Base-by-base conservation (phyloP, 140 eudicot genomes). In the Oenanthe javanica region DNA sequence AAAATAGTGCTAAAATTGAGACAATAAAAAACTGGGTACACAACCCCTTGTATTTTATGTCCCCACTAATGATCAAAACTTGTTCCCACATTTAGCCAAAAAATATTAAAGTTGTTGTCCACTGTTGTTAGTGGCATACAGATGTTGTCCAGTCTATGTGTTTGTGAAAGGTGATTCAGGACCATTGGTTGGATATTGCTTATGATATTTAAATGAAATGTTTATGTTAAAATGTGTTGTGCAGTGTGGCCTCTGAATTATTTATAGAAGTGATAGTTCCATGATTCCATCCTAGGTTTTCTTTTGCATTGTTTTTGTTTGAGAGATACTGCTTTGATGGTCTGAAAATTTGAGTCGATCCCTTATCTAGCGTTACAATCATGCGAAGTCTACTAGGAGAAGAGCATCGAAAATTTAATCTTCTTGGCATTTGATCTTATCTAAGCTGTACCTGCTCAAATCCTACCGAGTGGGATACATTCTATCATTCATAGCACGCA, bases 101-200 rank as follows among this genome's bases (percentile, higher is more conserved):
- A 61, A 61, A n/a, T 31, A 31, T n/a, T 19, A 61, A 61, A 74
- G 77, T 73, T 73, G 77, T 74, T 2, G 55, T 74, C 54, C 77
- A 74, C 57, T 74, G 63, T 23, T 38, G 77, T n/a, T 14, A 75
- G 78, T 75, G 78, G 50, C 23, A 23, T 0, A 0, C 48, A 48
- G 61, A 54, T 75, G 45, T 23, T 48, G 11, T 75, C 23, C 63
- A n/a, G 31, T n/a, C 10, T 23, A 48, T n/a, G 77, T 46, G 55
- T 45, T n/a, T 73, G 55, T 21, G 27, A n/a, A 73, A 40, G 55
- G 18, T 9, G 51, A 48, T 75, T 75, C 31, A 75, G 61, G n/a
- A 12, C 45, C 78, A 6, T 75, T 75, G 61, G 61, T n/a, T 48
- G 43, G 61, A 23, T n/a, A 0, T 21, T 73, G 25, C 16, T n/a